Base-by-base conservation (phyloP, 2,329 filamentous ascomycete species). In the Stagonosporopsis chrysanthemi region DNA sequence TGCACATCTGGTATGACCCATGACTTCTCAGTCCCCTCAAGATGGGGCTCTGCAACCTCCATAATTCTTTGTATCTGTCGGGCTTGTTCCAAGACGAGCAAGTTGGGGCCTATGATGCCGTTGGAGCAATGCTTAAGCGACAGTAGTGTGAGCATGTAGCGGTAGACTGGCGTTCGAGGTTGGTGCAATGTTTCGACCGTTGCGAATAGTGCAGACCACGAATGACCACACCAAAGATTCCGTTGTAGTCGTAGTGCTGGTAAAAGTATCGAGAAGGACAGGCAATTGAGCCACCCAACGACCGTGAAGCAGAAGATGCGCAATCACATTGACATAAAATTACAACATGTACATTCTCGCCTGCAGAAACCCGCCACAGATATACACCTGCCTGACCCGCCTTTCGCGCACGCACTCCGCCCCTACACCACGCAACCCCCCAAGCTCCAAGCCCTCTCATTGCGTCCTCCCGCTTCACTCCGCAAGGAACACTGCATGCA, bases 1-100 rank as follows among this genome's bases (percentile, higher is more conserved):
- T 52, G 54, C 1, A 57, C 29, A 19, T 57, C 54, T 12, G 54
- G 48, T 17, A 17, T n/a, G 17, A 40, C 17, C 47, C 47, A 57
- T 6, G 11, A 22, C 12, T 17, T 15, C 24, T 19, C n/a, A 7
- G 23, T 2, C 6, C 6, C 15, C 7, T 23, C 15, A 2, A 7
- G 14, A 2, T 47, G 14, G 31, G 31, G 14, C 11, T 17, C 23
- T 7, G 44, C 23, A 8, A 35, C 11, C 12, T 52, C 47, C 54
- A 57, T 52, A 11, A 57, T 43, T 3, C 48, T 29, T 14, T 19
- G 23, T 8, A 52, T 51, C 7, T 48, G 47, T 2, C 24, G 38
- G 5, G 43, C 42, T 24, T 43, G 42, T 12, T 26, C 12, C 6
- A 22, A 29, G 1, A 36, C 7, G 19, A 46, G 35, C 2, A 6